phyloP scores from a whole-genome alignment of 495 filamentous ascomycete genomes.

The Aspergillus steynii region DNA sequence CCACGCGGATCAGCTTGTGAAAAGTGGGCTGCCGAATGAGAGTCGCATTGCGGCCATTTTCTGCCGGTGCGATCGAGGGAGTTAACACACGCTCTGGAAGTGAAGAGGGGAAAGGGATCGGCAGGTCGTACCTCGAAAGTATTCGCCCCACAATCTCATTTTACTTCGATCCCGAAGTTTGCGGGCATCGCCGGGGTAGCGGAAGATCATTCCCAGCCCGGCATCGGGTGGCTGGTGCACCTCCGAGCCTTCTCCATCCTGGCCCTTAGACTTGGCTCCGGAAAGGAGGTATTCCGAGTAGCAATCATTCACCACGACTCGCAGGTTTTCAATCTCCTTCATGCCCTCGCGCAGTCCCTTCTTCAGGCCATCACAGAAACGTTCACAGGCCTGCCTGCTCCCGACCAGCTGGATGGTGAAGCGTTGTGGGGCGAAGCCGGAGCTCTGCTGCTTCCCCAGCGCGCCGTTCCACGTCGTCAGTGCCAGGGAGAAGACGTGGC shows the following conservation, averaged over 20 bases:
- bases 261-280: conserved; percentile 39
- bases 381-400: conserved; percentile 82
- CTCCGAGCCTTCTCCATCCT: conserved; percentile 37
- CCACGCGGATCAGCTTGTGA: conserved; percentile 94
- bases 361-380: conserved; percentile 95
- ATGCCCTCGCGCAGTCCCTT: conserved; percentile 81
- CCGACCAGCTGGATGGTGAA: conserved; percentile 89
- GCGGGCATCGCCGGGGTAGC: conserved; percentile 93
- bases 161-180: conserved; percentile 94
- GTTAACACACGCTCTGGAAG: conserved; percentile 9
- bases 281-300: conserved; percentile 91
- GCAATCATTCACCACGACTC: conserved; percentile 73
- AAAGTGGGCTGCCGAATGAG: conserved; percentile 94
- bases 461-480: conserved; percentile 95
- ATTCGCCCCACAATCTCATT: conserved; percentile 96
- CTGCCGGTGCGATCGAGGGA: conserved; percentile 36
- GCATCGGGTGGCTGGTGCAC: conserved; percentile 79
- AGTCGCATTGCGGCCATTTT: conserved; percentile 92
- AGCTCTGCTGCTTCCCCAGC: conserved; percentile 52
- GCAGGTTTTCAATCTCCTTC: conserved; percentile 80
- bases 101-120: background rate
- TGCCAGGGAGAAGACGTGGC: conserved; percentile 85
- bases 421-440: conserved; percentile 65
- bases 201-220: conserved; percentile 88
- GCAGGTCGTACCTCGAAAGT: conserved; percentile 64